These are phyloP conservation scores for Marvania coccoides DNA, from an alignment of 139 green algal genomes.

Conservation along the genomic window DNA sequence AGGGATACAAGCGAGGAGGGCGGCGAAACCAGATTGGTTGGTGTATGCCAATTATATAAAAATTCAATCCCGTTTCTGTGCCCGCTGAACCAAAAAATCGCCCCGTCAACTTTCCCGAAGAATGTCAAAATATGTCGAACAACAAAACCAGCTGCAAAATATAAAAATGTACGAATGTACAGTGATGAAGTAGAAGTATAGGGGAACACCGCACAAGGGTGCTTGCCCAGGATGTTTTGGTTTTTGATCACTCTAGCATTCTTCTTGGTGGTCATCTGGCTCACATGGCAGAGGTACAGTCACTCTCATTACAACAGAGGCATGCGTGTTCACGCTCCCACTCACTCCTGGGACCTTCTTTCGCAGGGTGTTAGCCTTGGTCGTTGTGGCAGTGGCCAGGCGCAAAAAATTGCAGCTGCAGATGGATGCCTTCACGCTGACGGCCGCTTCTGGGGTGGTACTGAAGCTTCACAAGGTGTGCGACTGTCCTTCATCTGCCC, in stretches of 20 bases:
- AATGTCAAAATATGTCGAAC: too few relatives aligned
- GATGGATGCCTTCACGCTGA: not conserved
- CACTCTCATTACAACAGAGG: not conserved
- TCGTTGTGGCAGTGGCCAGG: not conserved
- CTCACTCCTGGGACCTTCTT: not conserved
- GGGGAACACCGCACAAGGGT: too few relatives aligned
- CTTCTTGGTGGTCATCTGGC: not conserved
- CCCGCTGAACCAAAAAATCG: too few relatives aligned
- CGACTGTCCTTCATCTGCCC: not conserved
- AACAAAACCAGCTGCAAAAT: too few relatives aligned
- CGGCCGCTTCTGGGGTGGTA: not conserved
- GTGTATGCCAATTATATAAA: too few relatives aligned
- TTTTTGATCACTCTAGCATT: not conserved
- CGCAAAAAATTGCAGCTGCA: not conserved
- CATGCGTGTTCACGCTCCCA: not conserved
- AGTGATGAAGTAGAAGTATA: too few relatives aligned
- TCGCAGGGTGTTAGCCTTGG: not conserved
- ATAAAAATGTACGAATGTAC: too few relatives aligned
- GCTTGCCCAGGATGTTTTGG: too few relatives aligned
- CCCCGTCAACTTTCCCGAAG: too few relatives aligned
- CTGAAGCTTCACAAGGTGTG: not conserved
- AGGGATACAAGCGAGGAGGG: not conserved
- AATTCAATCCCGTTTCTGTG: too few relatives aligned
- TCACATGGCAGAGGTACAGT: not conserved
- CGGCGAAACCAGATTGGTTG: too few relatives aligned